A percentile compares a stretch with the other conserved stretches of the same genome.
These are phyloP conservation scores for Podospora didyma DNA, from an alignment of 495 filamentous ascomycete species.

Conservation along the genomic window DNA sequence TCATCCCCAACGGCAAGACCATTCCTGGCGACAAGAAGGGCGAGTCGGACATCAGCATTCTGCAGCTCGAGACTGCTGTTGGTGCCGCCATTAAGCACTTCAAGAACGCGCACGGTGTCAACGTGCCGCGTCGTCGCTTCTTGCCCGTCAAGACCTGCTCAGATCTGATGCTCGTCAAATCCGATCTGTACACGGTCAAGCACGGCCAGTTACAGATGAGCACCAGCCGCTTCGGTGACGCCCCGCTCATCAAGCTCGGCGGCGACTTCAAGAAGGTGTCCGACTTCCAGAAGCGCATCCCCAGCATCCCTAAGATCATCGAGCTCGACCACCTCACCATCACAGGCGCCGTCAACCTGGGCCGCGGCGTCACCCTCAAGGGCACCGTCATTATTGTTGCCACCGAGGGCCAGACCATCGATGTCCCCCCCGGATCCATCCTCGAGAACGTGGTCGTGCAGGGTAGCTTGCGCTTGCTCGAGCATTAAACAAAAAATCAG, in stretches of 20 bases:
- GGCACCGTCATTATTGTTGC: constrained; percentile 99
- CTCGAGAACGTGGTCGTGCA: constrained; percentile 99
- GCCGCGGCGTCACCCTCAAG: constrained; percentile 91
- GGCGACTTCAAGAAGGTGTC: constrained; percentile 99
- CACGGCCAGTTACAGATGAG: constrained; percentile 97
- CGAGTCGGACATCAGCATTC: constrained; percentile 93
- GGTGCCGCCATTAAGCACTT: constrained; percentile 99
- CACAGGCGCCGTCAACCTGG: constrained; percentile 93
- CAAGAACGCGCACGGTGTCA: constrained; percentile 97
- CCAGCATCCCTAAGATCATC: constrained; percentile 94
- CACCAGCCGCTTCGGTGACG: constrained; percentile 91
- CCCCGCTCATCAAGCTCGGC: constrained; percentile 99
- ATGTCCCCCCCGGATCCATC: constrained; percentile 92
- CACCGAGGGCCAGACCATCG: constrained; percentile 95
- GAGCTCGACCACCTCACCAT: constrained; percentile 98
- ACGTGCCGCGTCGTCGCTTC: constrained; percentile 96
- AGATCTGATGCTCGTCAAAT: constrained; percentile 99
- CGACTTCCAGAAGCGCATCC: constrained; percentile 97
- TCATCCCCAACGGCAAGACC: constrained; percentile 98
- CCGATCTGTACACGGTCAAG: constrained; percentile 98
- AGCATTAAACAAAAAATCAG: constrained; percentile 59
- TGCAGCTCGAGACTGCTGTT: constrained; percentile 98
- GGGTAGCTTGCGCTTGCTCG: constrained; percentile 89
- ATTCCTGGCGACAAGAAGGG: constrained; percentile 99
- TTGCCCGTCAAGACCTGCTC: constrained; percentile 99